phyloP scores from a whole-genome alignment of 2,329 filamentous ascomycete genomes.

The Alternaria burnsii region DNA sequence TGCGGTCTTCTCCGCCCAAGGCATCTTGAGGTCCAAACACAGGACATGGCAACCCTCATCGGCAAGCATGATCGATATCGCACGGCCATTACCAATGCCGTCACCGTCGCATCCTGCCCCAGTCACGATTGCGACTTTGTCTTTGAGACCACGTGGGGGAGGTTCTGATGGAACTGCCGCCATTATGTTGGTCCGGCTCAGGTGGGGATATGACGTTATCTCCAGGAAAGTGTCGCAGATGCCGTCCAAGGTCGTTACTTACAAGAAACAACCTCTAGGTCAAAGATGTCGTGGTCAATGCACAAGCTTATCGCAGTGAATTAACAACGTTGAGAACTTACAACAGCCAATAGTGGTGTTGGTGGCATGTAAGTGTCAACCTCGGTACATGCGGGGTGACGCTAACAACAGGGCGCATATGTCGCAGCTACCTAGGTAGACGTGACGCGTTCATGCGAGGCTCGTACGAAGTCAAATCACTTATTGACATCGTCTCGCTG shows the following conservation, averaged over 20 bases:
- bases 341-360: background rate
- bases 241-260: background rate
- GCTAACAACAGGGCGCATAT: conserved; percentile 18
- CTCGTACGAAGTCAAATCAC: background rate
- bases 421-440: background rate
- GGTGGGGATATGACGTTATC: background rate
- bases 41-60: conserved; percentile 66
- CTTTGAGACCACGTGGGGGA: conserved; percentile 53
- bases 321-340: conserved; percentile 13
- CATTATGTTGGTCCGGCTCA: conserved; percentile 7
- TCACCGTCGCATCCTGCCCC: conserved; percentile 66
- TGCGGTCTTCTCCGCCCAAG: conserved; percentile 63
- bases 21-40: conserved; percentile 64
- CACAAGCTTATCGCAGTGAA: background rate
- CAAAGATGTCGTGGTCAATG: background rate
- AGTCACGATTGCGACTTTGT: conserved; percentile 64
- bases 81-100: conserved; percentile 69
- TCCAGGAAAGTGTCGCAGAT: background rate
- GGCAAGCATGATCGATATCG: conserved; percentile 66
- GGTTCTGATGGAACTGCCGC: conserved; percentile 25
- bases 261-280: background rate
- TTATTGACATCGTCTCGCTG: background rate
- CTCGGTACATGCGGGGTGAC: conserved; percentile 16
- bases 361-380: conserved; percentile 2
- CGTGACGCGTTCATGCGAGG: background rate